Conservation (phyloP, 2,329 filamentous ascomycete genomes). For the Aureobasidium sp. region DNA sequence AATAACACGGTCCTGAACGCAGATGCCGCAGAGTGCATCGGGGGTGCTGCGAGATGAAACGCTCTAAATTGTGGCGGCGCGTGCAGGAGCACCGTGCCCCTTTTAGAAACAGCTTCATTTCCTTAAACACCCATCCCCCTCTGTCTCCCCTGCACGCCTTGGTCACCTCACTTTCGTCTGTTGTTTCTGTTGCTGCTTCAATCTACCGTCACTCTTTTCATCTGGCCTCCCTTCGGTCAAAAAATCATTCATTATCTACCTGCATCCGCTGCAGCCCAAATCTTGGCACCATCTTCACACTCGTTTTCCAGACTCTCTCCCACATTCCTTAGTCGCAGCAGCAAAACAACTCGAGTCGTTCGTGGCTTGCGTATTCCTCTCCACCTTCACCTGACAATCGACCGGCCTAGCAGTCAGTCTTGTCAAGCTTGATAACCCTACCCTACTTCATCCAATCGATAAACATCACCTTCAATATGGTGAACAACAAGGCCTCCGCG, state of each 20-base stretch:
- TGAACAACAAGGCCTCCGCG: slow-evolving; percentile 13
- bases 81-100: slow-evolving; percentile 7
- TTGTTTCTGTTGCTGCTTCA: slow-evolving; percentile 12
- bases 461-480: slow-evolving; percentile 5
- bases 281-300: slow-evolving; percentile 7
- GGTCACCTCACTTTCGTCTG: slow-evolving; percentile 7
- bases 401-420: slow-evolving; percentile 8
- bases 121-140: slow-evolving; percentile 9
- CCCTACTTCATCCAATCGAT: slow-evolving; percentile 9
- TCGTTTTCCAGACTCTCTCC: slow-evolving; percentile 4
- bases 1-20: slow-evolving; percentile 11
- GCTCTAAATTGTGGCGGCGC: slow-evolving; percentile 10
- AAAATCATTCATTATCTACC: slow-evolving; percentile 13
- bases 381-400: slow-evolving; percentile 1
- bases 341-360: slow-evolving; percentile 9
- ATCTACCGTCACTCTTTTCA: slow-evolving; percentile 9
- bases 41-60: slow-evolving; percentile 4
- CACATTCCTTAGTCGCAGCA: slow-evolving; percentile 14
- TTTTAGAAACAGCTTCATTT: slow-evolving; percentile 13
- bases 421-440: slow-evolving; percentile 6
- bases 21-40: slow-evolving; percentile 8
- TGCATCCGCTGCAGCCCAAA: slow-evolving; percentile 7
- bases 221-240: slow-evolving; percentile 2
- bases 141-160: slow-evolving; percentile 6
- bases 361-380: slow-evolving; percentile 4